A percentile compares a stretch with the other conserved stretches of the same genome.
phyloP scores from a whole-genome alignment of 2,329 filamentous ascomycete species.

The Cladosporium halotolerans region DNA sequence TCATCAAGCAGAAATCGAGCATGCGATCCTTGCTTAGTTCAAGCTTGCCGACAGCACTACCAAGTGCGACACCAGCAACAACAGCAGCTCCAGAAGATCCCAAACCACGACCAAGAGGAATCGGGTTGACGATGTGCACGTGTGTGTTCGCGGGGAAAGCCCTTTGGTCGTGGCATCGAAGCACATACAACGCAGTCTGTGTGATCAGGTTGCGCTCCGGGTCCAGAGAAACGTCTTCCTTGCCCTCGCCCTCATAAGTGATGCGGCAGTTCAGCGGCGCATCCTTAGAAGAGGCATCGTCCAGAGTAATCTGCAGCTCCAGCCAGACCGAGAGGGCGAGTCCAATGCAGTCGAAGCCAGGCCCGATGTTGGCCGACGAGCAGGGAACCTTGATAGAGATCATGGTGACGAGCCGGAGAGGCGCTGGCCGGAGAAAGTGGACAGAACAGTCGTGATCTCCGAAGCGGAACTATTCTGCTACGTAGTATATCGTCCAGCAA shows the following conservation, averaged over 20 bases:
- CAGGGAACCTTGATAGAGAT: conserved; percentile 58
- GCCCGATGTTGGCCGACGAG: conserved; percentile 95
- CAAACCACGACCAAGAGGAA: conserved; percentile 83
- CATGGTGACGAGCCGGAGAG: conserved; percentile 7
- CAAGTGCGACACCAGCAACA: conserved; percentile 88
- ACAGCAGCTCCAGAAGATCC: conserved; percentile 96
- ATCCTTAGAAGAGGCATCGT: conserved; percentile 49
- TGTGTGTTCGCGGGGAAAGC: conserved; percentile 79
- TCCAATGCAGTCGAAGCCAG: conserved; percentile 95
- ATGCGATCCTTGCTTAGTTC: conserved; percentile 72
- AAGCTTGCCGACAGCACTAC: conserved; percentile 79
- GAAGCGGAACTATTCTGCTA: background rate
- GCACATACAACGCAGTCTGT: conserved; percentile 85
- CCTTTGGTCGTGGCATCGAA: conserved; percentile 83
- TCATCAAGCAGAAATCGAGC: conserved; percentile 96
- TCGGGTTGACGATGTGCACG: conserved; percentile 92
- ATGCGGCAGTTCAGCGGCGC: conserved; percentile 77
- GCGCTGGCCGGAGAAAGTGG: background rate
- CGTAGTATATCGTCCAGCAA: background rate
- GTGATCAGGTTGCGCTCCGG: conserved; percentile 90
- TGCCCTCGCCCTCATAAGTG: conserved; percentile 80
- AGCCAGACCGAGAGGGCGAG: conserved; percentile 91
- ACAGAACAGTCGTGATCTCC: conserved; percentile 10
- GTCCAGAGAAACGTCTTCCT: conserved; percentile 72
- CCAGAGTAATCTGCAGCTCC: conserved; percentile 75